Conservation (phyloP, 805 yeast species). For the Candida nemodendra region DNA sequence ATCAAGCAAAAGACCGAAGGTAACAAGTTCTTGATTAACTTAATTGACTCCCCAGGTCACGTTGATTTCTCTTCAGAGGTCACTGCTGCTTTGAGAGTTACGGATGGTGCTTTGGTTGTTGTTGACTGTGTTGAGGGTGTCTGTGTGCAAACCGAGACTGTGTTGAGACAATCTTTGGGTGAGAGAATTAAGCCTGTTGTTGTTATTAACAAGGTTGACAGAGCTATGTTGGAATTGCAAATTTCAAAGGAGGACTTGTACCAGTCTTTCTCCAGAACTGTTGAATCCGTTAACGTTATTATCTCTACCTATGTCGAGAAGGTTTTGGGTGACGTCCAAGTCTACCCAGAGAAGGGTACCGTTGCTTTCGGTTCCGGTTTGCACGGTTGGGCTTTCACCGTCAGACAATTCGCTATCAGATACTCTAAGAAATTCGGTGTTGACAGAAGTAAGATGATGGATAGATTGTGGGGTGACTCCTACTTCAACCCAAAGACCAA, state of each 20-base stretch:
- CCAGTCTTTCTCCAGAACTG: slow-evolving; percentile 98
- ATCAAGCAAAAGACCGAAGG: slow-evolving; percentile 93
- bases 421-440: slow-evolving; percentile 99
- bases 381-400: slow-evolving; percentile 99
- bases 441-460: slow-evolving; percentile 97
- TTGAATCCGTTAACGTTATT: slow-evolving; percentile 98
- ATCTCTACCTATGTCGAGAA: slow-evolving; percentile 92
- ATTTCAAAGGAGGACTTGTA: slow-evolving; percentile 98
- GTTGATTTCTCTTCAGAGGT: slow-evolving; percentile 99
- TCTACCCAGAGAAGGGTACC: slow-evolving; percentile 98
- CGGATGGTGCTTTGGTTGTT: slow-evolving; percentile 99
- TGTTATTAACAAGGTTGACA: slow-evolving; percentile 97
- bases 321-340: slow-evolving; percentile 93
- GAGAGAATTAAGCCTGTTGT: slow-evolving; percentile 99
- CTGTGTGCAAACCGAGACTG: slow-evolving; percentile 99
- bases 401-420: slow-evolving; percentile 97
- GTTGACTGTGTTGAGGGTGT: slow-evolving; percentile 99
- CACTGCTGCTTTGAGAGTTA: slow-evolving; percentile 99
- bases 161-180: slow-evolving; percentile 97
- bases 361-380: slow-evolving; percentile 99
- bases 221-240: slow-evolving; percentile 98
- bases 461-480: slow-evolving; percentile 99
- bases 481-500: slow-evolving; percentile 99
- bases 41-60: slow-evolving; percentile 99
- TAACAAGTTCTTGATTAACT: slow-evolving; percentile 92